A percentile compares a stretch with the other conserved stretches of the same genome.
phyloP scores from a whole-genome alignment of 208 protist genomes.

The Zelonia costaricensis region DNA sequence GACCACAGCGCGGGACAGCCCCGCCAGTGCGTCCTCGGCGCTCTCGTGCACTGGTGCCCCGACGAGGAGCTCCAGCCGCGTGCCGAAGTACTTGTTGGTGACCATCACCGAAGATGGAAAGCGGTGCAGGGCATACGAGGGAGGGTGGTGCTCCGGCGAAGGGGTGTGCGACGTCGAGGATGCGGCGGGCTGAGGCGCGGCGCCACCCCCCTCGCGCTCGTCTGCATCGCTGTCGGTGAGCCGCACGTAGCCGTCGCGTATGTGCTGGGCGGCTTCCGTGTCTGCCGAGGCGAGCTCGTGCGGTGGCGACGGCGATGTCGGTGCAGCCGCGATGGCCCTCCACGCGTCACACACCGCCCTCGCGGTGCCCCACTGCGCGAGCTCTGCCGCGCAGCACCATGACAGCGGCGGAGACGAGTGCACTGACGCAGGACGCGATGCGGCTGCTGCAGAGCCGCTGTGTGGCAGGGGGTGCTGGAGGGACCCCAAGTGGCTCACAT shows the following conservation, averaged over 20 bases:
- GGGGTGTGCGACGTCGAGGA: too few species aligned
- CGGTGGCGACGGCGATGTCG: too few species aligned
- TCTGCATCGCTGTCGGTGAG: not conserved
- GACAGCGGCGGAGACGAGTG: slow-evolving; percentile 25
- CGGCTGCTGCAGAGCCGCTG: not conserved
- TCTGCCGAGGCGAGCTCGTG: not conserved
- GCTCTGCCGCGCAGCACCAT: slow-evolving; percentile 34
- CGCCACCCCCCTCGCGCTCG: not conserved
- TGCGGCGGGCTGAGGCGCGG: not conserved
- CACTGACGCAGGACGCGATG: too few species aligned
- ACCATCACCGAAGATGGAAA: slow-evolving; percentile 3
- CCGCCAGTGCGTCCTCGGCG: not conserved
- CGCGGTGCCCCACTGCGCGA: slow-evolving; percentile 27
- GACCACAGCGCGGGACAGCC: not conserved
- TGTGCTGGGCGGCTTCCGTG: not conserved
- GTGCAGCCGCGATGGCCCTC: not conserved
- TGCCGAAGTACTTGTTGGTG: slow-evolving; percentile 17
- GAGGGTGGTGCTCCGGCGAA: too few species aligned
- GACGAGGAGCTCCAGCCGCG: not conserved
- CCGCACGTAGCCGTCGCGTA: not conserved
- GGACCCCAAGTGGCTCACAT: slow-evolving; percentile 16
- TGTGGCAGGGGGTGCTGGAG: not conserved
- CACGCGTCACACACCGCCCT: slow-evolving; percentile 14
- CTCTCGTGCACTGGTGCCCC: not conserved
- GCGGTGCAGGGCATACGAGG: not conserved